Evolutionary conservation across 2,329 filamentous ascomycete species (phyloP), one percentile per base, ranked within the genome.

Genomic region (Aspergillus hortae): DNA sequence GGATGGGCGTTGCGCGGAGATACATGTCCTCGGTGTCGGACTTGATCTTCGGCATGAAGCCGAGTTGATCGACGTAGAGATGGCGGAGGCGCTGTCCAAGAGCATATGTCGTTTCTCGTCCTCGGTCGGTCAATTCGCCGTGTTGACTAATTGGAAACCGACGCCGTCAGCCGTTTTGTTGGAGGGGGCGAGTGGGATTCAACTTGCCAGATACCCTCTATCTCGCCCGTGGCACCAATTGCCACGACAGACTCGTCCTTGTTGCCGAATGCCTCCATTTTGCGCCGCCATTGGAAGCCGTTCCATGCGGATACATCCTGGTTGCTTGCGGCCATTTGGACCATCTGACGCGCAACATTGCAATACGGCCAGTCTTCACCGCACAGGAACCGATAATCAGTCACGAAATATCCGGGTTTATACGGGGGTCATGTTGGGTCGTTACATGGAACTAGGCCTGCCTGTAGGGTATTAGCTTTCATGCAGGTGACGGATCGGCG

Each of bases 301-400:
- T 84, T 79, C 82, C 82, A 87, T 48, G 73, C 67, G 33, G 71
- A 76, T 54, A 73, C 71, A 63, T 79, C 79, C 51, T 78, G 77
- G 43, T 74, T 80, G 36, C 74, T 75, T 57, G 83, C 75, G 21
- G 86, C 79, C 54, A 83, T 79, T 53, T 82, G 81, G 23, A 79
- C 83, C 67, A 97, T 80, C 59, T 87, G 85, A 53, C 84, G 82
- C 19, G 88, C 89, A 50, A 86, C 83, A 58, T 83, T 82, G 74
- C 94, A 99, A 74, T 96, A 97, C 1, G 94, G 90, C 94, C 94
- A 99, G 72, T 85, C 80, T 79, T 58, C 42, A 46, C 49, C 61
- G 51, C 49, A 19, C 38, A 30, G 21, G 15, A 44, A 21, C 11
- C 21, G 6, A 33, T 11, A 40, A 45, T 43, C 41, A 46, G 49